Base-by-base conservation (phyloP, 1,284 basidiomycete species). In the Tremellales sp. region DNA sequence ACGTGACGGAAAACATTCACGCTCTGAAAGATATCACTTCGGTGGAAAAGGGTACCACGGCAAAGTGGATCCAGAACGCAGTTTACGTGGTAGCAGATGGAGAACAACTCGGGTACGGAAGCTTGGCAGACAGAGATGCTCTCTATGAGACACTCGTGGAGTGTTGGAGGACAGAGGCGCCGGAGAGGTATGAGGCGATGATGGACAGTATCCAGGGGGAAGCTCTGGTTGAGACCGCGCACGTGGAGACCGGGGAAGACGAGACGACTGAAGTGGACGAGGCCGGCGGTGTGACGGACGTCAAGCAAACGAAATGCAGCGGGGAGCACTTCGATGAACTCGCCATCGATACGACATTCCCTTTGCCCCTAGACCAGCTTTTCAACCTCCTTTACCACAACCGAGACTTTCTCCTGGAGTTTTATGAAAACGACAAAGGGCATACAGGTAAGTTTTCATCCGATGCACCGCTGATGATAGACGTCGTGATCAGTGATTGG, bases 41-140 rank as follows among this genome's bases (percentile, higher is more conserved):
- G n/a, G 46, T 61, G 1, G 35, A 54, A 26, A 54, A 53, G 31
- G 52, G 51, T 2, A 61, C 58, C 4, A 61, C 58, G 40, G 58
- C 58, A 7, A 61, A 61, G 33, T 61, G 58, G 58, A 61, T 61
- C 29, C 56, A 61, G 31, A 61, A 61, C 34, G 58, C 58, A 13
- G 37, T 61, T 2, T 56, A 56, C 38, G 32, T 61, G 14, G 50
- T 47, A 7, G 45, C 43, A 28, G 45, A 47, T 5, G 24, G 29
- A 12, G 25, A 40, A 1, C 33, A 38, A 21, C 21, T 41, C 13
- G 51, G 53, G 10, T 61, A 61, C 38, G 58, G 58, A 14, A 61
- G 58, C 41, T 38, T 61, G 44, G 40, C 26, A 26, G 53, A 58
- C 40, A 39, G 58, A n/a, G 56, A 61, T 14, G 45, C 48, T n/a